Evolutionary conservation across 2,329 filamentous ascomycete species (phyloP).

Genomic region (Fusarium tuaranense): DNA sequence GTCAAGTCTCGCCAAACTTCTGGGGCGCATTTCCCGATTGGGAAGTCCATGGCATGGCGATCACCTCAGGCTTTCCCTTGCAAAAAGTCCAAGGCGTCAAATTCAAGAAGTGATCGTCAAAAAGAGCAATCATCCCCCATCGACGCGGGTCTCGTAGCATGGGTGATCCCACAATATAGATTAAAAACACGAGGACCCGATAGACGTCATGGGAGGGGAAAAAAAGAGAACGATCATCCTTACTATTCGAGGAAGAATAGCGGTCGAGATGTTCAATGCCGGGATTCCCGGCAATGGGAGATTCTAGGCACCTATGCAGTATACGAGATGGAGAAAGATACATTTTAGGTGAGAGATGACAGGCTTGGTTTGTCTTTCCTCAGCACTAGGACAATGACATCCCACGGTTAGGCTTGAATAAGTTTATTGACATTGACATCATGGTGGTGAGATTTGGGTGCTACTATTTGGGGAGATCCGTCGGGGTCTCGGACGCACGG

Average conservation of each 20-base stretch:
- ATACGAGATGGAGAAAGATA: slow-evolving; percentile 17
- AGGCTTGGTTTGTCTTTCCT: background rate
- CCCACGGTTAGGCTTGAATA: slow-evolving; percentile 7
- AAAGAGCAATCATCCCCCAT: background rate
- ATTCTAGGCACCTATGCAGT: background rate
- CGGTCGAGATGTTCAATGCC: slow-evolving; percentile 3
- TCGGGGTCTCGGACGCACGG: slow-evolving; percentile 14
- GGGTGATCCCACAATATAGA: slow-evolving; percentile 16
- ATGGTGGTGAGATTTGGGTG: slow-evolving; percentile 34
- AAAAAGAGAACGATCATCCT: background rate
- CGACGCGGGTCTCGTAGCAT: slow-evolving; percentile 22
- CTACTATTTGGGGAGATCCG: slow-evolving; percentile 32
- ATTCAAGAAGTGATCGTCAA: slow-evolving; percentile 10
- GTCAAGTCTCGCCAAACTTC: background rate
- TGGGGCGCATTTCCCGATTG: background rate
- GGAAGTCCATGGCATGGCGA: slow-evolving; percentile 14
- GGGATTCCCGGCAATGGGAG: slow-evolving; percentile 18
- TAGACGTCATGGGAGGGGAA: slow-evolving; percentile 20
- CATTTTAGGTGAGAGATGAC: background rate
- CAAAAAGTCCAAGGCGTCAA: background rate
- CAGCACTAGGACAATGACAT: background rate
- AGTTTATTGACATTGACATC: slow-evolving; percentile 34
- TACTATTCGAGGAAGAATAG: slow-evolving; percentile 5
- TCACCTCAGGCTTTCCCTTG: slow-evolving; percentile 22
- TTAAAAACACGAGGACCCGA: slow-evolving; percentile 25